A percentile compares a stretch with the other conserved stretches of the same genome.
phyloP scores from a whole-genome alignment of 768 basidiomycete species.

The Amanita pseudoporphyria region DNA sequence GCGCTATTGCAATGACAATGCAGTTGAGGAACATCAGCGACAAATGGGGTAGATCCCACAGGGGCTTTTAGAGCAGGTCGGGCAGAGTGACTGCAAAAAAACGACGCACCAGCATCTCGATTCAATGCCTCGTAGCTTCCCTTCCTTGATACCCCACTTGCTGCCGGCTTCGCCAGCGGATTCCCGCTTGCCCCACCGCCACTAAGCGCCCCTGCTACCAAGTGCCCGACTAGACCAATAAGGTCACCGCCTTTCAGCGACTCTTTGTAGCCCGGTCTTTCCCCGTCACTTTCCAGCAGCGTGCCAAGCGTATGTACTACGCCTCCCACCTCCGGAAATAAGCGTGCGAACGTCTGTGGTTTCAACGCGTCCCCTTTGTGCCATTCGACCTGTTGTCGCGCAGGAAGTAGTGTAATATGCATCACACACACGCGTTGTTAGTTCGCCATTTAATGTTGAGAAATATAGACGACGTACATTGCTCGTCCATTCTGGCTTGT shows the following conservation, averaged over 20 bases:
- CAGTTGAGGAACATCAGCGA: slow-evolving; percentile 5
- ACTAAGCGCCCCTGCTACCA: slow-evolving; percentile 20
- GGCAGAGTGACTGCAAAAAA: no score
- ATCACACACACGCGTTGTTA: not conserved
- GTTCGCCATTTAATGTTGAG: not conserved
- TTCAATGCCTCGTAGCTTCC: slow-evolving; percentile 75
- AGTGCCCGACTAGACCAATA: slow-evolving; percentile 36
- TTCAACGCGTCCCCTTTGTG: slow-evolving; percentile 72
- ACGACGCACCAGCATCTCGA: slow-evolving; percentile 72
- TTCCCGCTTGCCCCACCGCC: slow-evolving; percentile 34
- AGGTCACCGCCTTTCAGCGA: slow-evolving; percentile 53
- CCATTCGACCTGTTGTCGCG: slow-evolving; percentile 71
- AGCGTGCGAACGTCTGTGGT: slow-evolving; percentile 59
- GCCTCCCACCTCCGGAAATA: slow-evolving; percentile 58
- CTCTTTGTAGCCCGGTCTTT: slow-evolving; percentile 56
- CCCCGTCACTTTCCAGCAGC: slow-evolving; percentile 60
- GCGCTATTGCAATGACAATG: slow-evolving; percentile 29
- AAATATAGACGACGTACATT: slow-evolving; percentile 37
- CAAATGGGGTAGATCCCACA: not conserved
- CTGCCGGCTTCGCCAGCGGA: slow-evolving; percentile 44
- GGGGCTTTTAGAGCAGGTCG: not conserved
- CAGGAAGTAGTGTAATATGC: not conserved
- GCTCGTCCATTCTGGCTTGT: slow-evolving; percentile 76
- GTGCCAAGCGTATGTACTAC: slow-evolving; percentile 94
- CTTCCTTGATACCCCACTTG: slow-evolving; percentile 16